These are phyloP conservation scores for Zygosaccharomyces rouxii DNA, from an alignment of 805 yeast genomes.

Conservation along the genomic window DNA sequence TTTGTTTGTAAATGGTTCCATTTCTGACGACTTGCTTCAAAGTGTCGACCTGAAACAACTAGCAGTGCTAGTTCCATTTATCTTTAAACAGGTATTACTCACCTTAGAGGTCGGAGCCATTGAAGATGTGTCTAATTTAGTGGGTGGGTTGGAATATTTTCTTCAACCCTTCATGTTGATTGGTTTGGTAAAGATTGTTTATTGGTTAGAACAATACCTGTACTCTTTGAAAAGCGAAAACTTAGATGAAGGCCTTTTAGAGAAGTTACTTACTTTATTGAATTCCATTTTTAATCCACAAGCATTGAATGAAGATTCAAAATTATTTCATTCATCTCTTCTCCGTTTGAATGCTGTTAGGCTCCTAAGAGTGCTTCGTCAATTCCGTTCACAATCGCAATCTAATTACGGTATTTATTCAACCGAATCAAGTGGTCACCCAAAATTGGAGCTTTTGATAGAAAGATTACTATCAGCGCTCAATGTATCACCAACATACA, in stretches of 20 bases:
- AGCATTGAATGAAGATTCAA: constrained; percentile 44
- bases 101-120: constrained; percentile 50
- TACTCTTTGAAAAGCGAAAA: constrained; percentile 29
- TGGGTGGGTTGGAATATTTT: constrained; percentile 82
- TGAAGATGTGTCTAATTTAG: constrained; percentile 55
- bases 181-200: constrained; percentile 51
- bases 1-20: constrained; percentile 75
- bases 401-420: constrained; percentile 32
- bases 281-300: constrained; percentile 41
- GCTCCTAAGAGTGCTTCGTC: constrained; percentile 24
- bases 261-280: constrained; percentile 38
- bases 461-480: constrained; percentile 20
- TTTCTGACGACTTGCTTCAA: constrained; percentile 76
- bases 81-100: constrained; percentile 65
- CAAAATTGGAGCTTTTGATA: constrained; percentile 27
- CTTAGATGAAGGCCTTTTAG: constrained; percentile 28
- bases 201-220: constrained; percentile 44
- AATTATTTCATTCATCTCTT: constrained; percentile 41
- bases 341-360: constrained; percentile 31
- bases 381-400: constrained; percentile 23
- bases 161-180: constrained; percentile 70
- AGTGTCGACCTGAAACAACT: constrained; percentile 63
- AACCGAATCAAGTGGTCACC: constrained; percentile 29
- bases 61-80: constrained; percentile 62
- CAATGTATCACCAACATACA: constrained; percentile 27